phyloP scores from a whole-genome alignment of 768 basidiomycete species.

The Collybiopsis luxurians region DNA sequence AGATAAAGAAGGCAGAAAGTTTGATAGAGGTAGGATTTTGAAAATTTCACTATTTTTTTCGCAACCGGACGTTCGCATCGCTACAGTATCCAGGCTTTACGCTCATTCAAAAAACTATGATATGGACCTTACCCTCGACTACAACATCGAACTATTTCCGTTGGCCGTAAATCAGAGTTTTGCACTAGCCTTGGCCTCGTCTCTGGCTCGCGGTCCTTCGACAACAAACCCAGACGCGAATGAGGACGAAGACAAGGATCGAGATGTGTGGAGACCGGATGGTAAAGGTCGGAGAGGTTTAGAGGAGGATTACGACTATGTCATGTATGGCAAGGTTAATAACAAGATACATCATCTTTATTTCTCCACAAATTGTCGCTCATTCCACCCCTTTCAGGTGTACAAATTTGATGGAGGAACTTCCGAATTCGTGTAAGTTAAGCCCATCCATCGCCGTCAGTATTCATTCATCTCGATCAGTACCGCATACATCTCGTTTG shows the following conservation, averaged over 20 bases:
- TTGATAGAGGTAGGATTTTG: conserved; percentile 80
- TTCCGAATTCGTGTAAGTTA: conserved; percentile 78
- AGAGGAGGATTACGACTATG: conserved; percentile 97
- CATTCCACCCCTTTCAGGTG: conserved; percentile 48
- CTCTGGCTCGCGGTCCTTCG: conserved; percentile 58
- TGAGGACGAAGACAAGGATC: conserved; percentile 70
- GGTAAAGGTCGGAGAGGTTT: conserved; percentile 77
- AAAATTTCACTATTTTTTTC: not conserved
- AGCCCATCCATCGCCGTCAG: not conserved
- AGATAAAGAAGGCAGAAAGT: conserved; percentile 94
- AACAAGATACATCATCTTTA: not conserved
- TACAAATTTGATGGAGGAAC: conserved; percentile 94
- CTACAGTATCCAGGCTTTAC: conserved; percentile 84
- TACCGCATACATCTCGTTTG: conserved; percentile 95
- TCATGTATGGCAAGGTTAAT: conserved; percentile 96
- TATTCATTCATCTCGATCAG: conserved; percentile 36
- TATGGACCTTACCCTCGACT: conserved; percentile 93
- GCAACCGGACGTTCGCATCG: conserved; percentile 4
- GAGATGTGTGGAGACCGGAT: conserved; percentile 83
- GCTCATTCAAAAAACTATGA: conserved; percentile 88
- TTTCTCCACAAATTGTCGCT: not conserved
- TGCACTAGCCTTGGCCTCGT: conserved; percentile 83
- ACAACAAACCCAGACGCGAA: conserved; percentile 46
- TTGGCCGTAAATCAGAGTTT: conserved; percentile 67
- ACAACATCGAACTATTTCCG: conserved; percentile 89